phyloP scores from a whole-genome alignment of 257 asterid species.

The Ophiorrhiza pumila region DNA sequence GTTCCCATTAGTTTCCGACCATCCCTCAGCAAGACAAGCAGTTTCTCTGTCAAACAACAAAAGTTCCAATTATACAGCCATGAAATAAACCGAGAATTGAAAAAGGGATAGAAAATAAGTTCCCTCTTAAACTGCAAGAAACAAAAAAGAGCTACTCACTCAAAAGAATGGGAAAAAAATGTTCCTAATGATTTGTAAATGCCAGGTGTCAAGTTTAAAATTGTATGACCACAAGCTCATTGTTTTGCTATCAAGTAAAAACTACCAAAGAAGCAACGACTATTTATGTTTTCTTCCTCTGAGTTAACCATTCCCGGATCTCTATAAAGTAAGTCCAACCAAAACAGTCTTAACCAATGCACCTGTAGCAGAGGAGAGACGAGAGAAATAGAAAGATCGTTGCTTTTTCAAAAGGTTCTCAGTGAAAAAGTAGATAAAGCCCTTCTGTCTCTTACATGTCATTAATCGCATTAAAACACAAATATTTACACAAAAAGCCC shows the following conservation, averaged over 20 bases:
- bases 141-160: neutral
- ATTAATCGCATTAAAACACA: neutral
- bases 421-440: neutral
- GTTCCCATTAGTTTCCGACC: constrained; percentile 49
- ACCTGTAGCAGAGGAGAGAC: neutral
- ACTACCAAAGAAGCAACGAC: neutral
- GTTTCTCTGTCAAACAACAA: constrained; percentile 34
- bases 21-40: constrained; percentile 47
- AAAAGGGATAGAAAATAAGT: too few relatives aligned
- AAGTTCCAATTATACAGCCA: neutral
- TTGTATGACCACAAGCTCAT: neutral
- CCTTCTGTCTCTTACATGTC: neutral
- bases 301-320: neutral
- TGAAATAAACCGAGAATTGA: neutral
- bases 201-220: neutral
- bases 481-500: neutral
- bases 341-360: neutral
- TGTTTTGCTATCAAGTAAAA: neutral
- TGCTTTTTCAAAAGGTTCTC: neutral
- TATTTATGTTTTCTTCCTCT: neutral
- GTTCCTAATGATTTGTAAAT: too few relatives aligned
- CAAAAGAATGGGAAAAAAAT: neutral
- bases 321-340: neutral
- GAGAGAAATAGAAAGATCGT: neutral
- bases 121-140: neutral